Evolutionary conservation across 805 yeast genomes (phyloP).

Genomic region (Sugiyamaella americana): DNA sequence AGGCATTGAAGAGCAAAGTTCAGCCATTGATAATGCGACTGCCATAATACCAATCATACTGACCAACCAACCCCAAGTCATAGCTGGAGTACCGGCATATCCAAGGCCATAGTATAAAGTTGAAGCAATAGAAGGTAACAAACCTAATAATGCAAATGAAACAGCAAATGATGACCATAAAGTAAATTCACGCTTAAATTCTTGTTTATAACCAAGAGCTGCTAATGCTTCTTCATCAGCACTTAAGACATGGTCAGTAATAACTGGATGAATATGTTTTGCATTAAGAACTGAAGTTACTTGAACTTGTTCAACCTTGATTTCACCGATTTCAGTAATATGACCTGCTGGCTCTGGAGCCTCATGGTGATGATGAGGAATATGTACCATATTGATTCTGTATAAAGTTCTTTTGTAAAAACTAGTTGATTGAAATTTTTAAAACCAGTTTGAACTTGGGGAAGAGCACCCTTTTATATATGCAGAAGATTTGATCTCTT

Average conservation of each 20-base stretch:
- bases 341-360: constrained; percentile 8
- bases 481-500: too few relatives aligned
- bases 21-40: constrained; percentile 58
- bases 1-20: constrained; percentile 59
- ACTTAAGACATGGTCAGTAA: constrained; percentile 20
- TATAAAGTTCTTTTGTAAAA: too few relatives aligned
- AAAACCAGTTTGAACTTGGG: too few relatives aligned
- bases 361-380: constrained; percentile 6
- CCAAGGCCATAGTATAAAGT: constrained; percentile 54
- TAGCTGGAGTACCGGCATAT: constrained; percentile 57
- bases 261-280: constrained; percentile 19
- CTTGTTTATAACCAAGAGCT: constrained; percentile 52
- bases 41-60: constrained; percentile 50
- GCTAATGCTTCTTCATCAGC: constrained; percentile 24
- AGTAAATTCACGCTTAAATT: constrained; percentile 55
- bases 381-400: too few relatives aligned
- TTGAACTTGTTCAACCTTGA: constrained; percentile 16
- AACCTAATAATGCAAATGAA: constrained; percentile 60
- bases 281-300: constrained; percentile 16
- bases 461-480: too few relatives aligned
- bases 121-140: constrained; percentile 60
- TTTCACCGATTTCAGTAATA: constrained; percentile 17
- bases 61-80: constrained; percentile 57
- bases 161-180: constrained; percentile 55
- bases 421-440: too few relatives aligned